Evolutionary conservation across 768 basidiomycete genomes (phyloP), one percentile per base, ranked within the genome.

Genomic region (Auriscalpium orientale): DNA sequence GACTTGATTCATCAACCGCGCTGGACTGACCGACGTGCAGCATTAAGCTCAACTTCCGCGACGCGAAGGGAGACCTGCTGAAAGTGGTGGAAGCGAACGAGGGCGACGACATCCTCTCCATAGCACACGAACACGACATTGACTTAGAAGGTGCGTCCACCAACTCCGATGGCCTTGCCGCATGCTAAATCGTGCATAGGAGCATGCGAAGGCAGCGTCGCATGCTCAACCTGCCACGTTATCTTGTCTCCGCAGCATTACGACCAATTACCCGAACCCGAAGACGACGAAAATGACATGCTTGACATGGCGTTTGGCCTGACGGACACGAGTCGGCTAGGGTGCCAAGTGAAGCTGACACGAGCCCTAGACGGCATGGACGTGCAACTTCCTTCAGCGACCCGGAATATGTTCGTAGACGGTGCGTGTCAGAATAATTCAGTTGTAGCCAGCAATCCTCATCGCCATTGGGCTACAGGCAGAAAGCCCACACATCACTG

Each of bases 271-370:
- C 87, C 91, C 1, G 95, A 98, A 66, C 95, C 95, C 4, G 89
- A 89, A 54, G 95, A 98, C 62, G 95, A 99, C 67, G 95, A 99
- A 73, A 99, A 98, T 65, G 95, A 93, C 64, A 94, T 95, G 92
- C 80, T 99, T 40, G 95, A 98, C 70, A 91, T 98, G 80, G 95
- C 95, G 4, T 98, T 98, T 64, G 97, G 92, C 0, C 76, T 98
- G 52, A 95, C 93, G 0, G 95, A 98, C 65, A 98, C 95, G 62
- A 95, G 88, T 59, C 76, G 84, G 10, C 72, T 91, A 18, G 89
- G 89, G 0, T 89, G 88, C 65, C 88, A 89, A 67, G 85, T 89
- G 68, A 70, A 84, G 52, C 70, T 99, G 33, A 91, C 87, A 10
- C 82, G 76, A 55, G 89, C 89, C 49, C 69, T 98, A 62, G 88